A percentile compares a stretch with the other conserved stretches of the same genome.
Conservation (phyloP, 2,329 filamentous ascomycete genomes). For the Botrytis cinerea region DNA sequence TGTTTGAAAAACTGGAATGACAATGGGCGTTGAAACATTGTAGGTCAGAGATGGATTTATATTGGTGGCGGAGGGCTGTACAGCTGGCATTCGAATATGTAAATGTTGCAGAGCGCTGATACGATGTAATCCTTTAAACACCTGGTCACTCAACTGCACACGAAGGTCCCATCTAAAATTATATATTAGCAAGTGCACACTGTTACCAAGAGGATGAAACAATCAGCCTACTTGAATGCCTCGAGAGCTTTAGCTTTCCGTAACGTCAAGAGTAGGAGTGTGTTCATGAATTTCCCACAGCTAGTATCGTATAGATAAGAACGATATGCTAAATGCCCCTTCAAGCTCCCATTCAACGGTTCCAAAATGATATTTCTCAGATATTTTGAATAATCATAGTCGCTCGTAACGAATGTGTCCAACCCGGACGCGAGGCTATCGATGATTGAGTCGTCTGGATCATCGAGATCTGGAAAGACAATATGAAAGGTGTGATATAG, state of each 20-base stretch:
- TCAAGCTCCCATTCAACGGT: slow-evolving; percentile 53
- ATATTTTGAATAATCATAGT: slow-evolving; percentile 63
- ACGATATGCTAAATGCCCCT: slow-evolving; percentile 56
- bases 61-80: slow-evolving; percentile 40
- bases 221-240: slow-evolving; percentile 52
- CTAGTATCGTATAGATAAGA: slow-evolving; percentile 56
- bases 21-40: not conserved
- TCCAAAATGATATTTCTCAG: slow-evolving; percentile 59
- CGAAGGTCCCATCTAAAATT: slow-evolving; percentile 61
- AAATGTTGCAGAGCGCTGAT: slow-evolving; percentile 55
- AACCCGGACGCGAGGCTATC: slow-evolving; percentile 60
- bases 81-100: slow-evolving; percentile 60
- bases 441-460: slow-evolving; percentile 54
- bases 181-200: slow-evolving; percentile 11
- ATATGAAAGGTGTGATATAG: slow-evolving; percentile 63
- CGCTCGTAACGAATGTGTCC: slow-evolving; percentile 62
- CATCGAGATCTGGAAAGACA: slow-evolving; percentile 62
- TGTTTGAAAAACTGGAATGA: not conserved
- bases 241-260: slow-evolving; percentile 58
- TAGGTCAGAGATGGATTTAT: not conserved
- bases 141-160: slow-evolving; percentile 59
- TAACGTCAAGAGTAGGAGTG: slow-evolving; percentile 57
- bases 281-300: slow-evolving; percentile 66
- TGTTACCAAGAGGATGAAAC: not conserved
- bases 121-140: slow-evolving; percentile 58